These are phyloP conservation scores for Penicillium tannophilum DNA, from an alignment of 495 filamentous ascomycete species.

Conservation along the genomic window DNA sequence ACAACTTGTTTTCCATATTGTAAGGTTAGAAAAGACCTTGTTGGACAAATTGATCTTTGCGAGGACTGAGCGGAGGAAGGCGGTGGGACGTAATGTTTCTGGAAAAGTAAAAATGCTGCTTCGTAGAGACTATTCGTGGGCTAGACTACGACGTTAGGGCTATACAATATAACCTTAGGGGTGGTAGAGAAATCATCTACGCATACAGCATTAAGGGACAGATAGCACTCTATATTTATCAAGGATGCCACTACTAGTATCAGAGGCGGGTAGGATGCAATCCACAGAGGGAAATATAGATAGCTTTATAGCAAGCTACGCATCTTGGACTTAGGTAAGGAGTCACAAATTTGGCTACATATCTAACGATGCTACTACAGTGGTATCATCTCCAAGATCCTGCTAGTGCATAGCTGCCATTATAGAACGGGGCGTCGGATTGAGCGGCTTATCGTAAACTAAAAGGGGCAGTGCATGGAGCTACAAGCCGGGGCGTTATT, in stretches of 20 bases:
- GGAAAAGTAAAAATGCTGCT: no score
- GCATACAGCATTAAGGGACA: no score
- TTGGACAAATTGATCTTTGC: no score
- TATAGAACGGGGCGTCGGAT: conserved; percentile 10
- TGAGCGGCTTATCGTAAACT: conserved; percentile 16
- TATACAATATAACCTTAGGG: no score
- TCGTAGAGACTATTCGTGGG: no score
- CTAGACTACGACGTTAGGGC: no score
- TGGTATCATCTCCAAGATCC: neutral
- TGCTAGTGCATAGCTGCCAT: neutral
- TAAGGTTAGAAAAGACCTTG: no score
- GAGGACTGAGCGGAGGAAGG: no score
- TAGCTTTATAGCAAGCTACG: neutral
- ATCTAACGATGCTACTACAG: neutral
- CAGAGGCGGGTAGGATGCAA: conserved; percentile 1
- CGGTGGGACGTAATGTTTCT: no score
- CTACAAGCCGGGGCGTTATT: conserved; percentile 6
- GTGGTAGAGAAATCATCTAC: no score
- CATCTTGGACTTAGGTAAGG: neutral
- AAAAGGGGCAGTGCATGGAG: conserved; percentile 14
- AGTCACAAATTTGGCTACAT: neutral
- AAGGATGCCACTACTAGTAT: neutral
- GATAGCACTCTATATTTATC: no score
- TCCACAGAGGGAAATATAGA: conserved; percentile 4
- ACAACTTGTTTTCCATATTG: no score